Conservation (phyloP, 352 stramenopile species). For the Pythium aquatile region DNA sequence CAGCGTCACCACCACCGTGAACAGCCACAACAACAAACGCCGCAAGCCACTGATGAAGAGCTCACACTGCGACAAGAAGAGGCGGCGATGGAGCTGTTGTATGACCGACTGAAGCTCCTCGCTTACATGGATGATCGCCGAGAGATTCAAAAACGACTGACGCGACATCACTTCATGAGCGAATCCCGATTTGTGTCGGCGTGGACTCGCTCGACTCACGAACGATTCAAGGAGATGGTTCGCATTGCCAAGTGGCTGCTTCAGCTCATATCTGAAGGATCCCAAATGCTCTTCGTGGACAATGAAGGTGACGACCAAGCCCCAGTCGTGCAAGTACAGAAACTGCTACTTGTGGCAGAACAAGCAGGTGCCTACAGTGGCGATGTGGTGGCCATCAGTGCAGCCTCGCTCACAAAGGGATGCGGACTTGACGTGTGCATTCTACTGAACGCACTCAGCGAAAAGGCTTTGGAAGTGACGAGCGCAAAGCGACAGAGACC, state of each 20-base stretch:
- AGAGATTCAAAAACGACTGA: slow-evolving; percentile 40
- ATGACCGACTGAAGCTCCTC: slow-evolving; percentile 66
- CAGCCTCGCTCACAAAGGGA: slow-evolving; percentile 41
- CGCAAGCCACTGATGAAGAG: slow-evolving; percentile 25
- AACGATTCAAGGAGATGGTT: slow-evolving; percentile 51
- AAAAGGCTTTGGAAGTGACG: slow-evolving; percentile 33
- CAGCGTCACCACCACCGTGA: not conserved
- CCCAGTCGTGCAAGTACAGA: slow-evolving; percentile 37
- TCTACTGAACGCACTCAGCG: slow-evolving; percentile 47
- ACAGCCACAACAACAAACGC: not conserved
- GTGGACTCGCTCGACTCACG: slow-evolving; percentile 25
- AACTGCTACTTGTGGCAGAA: slow-evolving; percentile 54
- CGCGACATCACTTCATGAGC: slow-evolving; percentile 45
- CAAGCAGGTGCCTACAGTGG: slow-evolving; percentile 38
- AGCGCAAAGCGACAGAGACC: slow-evolving; percentile 19
- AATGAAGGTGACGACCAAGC: slow-evolving; percentile 14
- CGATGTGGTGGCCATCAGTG: slow-evolving; percentile 31
- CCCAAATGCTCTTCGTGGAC: slow-evolving; percentile 6
- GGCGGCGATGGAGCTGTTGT: slow-evolving; percentile 61
- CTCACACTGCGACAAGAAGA: slow-evolving; percentile 35
- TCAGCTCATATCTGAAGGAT: slow-evolving; percentile 9
- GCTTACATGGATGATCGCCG: slow-evolving; percentile 30
- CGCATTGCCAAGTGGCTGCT: slow-evolving; percentile 48
- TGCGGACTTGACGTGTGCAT: slow-evolving; percentile 51
- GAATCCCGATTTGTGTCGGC: slow-evolving; percentile 24